A percentile compares a stretch with the other conserved stretches of the same genome.
phyloP scores from a whole-genome alignment of 1,139 yeast genomes.

The Hansenula sp. region DNA sequence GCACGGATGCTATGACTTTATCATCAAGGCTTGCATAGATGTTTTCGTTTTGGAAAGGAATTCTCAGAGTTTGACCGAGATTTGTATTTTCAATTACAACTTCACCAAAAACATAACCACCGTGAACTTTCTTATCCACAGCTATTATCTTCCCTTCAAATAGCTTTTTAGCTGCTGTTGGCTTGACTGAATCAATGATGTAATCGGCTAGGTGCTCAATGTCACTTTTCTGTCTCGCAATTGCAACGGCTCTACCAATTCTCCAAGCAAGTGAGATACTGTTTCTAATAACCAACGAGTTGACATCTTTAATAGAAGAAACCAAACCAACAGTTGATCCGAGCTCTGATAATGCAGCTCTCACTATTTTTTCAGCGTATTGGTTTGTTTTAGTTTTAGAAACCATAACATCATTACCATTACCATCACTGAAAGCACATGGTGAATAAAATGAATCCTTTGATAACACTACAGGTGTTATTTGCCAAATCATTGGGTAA shows the following conservation, averaged over 20 bases:
- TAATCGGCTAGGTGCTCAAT: conserved; percentile 31
- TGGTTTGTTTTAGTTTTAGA: conserved; percentile 31
- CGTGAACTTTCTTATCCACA: conserved; percentile 35
- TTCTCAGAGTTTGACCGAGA: conserved; percentile 22
- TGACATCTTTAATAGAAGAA: conserved; percentile 13
- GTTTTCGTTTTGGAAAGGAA: conserved; percentile 45
- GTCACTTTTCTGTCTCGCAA: conserved; percentile 32
- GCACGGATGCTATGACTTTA: conserved; percentile 34
- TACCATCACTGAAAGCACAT: conserved; percentile 39
- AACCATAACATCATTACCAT: conserved; percentile 37
- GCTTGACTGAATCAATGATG: conserved; percentile 32
- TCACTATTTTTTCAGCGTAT: conserved; percentile 32
- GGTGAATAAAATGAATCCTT: conserved; percentile 28
- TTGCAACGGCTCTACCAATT: conserved; percentile 39
- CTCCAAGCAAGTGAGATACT: conserved; percentile 40
- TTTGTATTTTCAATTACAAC: conserved; percentile 33
- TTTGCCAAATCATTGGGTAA: conserved; percentile 39
- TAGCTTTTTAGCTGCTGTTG: conserved; percentile 29
- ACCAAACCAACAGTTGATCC: conserved; percentile 38
- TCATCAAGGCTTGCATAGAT: conserved; percentile 25
- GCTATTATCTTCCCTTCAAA: conserved; percentile 41
- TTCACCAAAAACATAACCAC: conserved; percentile 45
- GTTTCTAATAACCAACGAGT: conserved; percentile 14
- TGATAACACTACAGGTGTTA: conserved; percentile 28
- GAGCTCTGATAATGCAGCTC: conserved; percentile 37